Base-by-base conservation (phyloP, 2,329 filamentous ascomycete genomes). In the Penicillium oxalicum region DNA sequence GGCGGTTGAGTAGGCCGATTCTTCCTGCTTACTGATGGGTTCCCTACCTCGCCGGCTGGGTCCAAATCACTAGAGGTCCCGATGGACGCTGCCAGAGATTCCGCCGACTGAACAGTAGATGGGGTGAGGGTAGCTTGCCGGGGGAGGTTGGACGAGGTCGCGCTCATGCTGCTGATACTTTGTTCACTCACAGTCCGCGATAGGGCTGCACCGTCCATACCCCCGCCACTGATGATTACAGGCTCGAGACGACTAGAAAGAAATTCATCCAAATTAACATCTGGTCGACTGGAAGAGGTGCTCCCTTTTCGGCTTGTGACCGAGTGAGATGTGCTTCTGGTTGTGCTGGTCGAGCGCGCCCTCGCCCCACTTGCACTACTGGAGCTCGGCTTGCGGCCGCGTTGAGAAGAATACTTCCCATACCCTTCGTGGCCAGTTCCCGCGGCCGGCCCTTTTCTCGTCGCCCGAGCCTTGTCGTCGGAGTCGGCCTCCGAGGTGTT, bases 371-470 rank as follows among this genome's bases (percentile, higher is more conserved):
- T 72, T 29, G 57, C 69, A 54, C 65, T 73, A 47, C 70, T 64
- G 41, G 67, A 58, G 45, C 73, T 75, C 44, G 64, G 45, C 50
- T 70, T 73, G 45, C 74, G 67, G 39, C 73, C 73, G 37, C 74
- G 66, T 47, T 69, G 67, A 4, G 66, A 32, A 32, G 29, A 65
- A 58, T 76, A 74, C 55, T 67, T 76, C 9, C 73, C 73, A 55
- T 78, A 78, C 27, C 72, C 73, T 71, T 97, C 91, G 61, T 97
- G 90, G 0, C 91, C 91, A 34, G 91, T 97, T n/a, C 91, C 91
- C 36, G 91, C 91, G 12, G 80, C 82, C 24, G 91, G 91, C 0
- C 91, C 91, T 67, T 89, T 91, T 27, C 86, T 79, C 25, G 73
- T 52, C 6, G 73, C 63, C 54, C 78, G 82, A 34, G 77, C 75